These are phyloP conservation scores for Colletotrichum siamense DNA, from an alignment of 2,329 filamentous ascomycete species.

Conservation along the genomic window DNA sequence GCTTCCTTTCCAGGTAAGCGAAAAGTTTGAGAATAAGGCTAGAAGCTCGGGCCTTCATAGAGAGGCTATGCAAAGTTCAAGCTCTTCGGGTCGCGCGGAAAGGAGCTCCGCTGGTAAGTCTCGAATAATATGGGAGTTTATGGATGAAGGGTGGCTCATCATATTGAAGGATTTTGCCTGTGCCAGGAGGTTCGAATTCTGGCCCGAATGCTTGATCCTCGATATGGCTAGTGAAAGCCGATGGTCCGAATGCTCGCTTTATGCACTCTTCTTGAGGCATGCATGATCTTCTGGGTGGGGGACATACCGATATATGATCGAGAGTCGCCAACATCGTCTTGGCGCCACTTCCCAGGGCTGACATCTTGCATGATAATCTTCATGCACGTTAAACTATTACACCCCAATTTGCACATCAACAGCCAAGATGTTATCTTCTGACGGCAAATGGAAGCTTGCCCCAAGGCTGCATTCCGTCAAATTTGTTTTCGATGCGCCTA, in stretches of 20 bases:
- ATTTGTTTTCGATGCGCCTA: background rate
- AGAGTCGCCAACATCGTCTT: background rate
- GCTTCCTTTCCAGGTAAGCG: background rate
- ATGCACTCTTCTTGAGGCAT: background rate
- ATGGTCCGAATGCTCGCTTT: background rate
- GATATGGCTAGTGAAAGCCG: background rate
- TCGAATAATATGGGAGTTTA: background rate
- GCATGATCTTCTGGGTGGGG: background rate
- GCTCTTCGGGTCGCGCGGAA: background rate
- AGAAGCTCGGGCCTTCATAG: rapidly evolving
- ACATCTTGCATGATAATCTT: background rate
- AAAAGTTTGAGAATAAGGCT: rapidly evolving
- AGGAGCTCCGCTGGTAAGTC: background rate
- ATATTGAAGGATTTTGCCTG: rapidly evolving
- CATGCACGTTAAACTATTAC: background rate
- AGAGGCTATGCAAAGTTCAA: background rate
- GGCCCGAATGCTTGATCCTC: background rate
- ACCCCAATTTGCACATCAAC: background rate
- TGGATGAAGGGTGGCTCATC: background rate
- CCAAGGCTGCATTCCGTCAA: conserved; percentile 15
- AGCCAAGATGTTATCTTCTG: background rate
- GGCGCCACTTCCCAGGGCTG: background rate
- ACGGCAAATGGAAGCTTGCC: background rate
- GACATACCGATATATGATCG: background rate
- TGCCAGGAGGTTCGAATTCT: background rate